Base-by-base conservation (phyloP, 768 basidiomycete species). In the Kwoniella newhampshirensis region DNA sequence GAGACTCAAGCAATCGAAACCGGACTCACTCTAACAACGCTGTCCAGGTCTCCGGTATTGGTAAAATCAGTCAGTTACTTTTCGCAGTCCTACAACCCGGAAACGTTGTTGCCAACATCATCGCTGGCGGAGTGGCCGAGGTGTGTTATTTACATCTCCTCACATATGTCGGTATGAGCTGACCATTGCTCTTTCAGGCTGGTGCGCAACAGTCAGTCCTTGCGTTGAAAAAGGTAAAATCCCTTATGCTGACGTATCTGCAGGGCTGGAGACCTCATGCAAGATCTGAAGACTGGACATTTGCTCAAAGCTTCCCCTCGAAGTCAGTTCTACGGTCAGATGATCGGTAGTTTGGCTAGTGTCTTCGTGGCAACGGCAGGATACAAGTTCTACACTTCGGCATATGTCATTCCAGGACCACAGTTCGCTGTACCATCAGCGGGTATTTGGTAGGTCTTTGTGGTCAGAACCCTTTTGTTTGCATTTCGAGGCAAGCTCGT, bases 231-330 rank as follows among this genome's bases (percentile, higher is more conserved):
- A n/a, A 17, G 3, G 26, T 8, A 26, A 17, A 12, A 21, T 7
- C 2, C 18, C n/a, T 6, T 6, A 8, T 9, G 21, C 54, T 58
- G 47, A 65, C 53, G 21, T 26, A 32, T 15, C 7, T 23, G 42
- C 62, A 92, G 89, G 75, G 91, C 93, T 6, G 94, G 92, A 15
- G 94, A 98, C 73, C 83, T 97, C 8, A 97, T 98, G 94, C 94
- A 98, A 79, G 94, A 98, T 77, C 80, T 98, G 57, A 98, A 98
- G 79, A 96, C 94, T 2, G 94, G 94, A 0, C 90, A 96, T 75
- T 79, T 98, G n/a, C 83, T 90, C 52, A 83, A 82, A 62, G 92
- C 92, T 8, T 93, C 91, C 21, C 94, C 94, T 44, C 81, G 90
- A 66, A 90, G 91, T 1, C 94, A 94, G 71, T 96, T 97, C 74